Percentiles rank a stretch among this genome's conserved stretches.
phyloP scores from a whole-genome alignment of 345 rosid genomes.

The Linum usitatissimum region DNA sequence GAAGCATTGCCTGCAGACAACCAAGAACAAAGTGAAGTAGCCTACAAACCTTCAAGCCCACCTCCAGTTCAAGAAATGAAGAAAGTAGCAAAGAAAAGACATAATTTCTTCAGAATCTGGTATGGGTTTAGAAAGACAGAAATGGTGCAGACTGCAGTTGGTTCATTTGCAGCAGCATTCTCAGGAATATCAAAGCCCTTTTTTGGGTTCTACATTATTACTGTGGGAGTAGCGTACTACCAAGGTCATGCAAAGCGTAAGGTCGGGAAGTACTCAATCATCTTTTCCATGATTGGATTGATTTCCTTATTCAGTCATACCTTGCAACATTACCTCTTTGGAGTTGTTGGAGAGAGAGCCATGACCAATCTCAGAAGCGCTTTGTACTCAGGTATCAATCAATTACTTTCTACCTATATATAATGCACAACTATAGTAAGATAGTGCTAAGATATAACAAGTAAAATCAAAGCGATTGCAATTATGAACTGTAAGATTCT shows the following conservation, averaged over 20 bases:
- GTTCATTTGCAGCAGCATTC: constrained; percentile 49
- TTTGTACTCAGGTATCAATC: constrained; percentile 38
- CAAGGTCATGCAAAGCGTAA: constrained; percentile 20
- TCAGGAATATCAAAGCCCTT: constrained; percentile 61
- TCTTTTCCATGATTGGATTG: constrained; percentile 36
- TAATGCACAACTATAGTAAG: neutral
- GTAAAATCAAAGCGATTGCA: no score
- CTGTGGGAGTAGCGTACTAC: constrained; percentile 47
- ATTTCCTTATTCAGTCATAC: constrained; percentile 43
- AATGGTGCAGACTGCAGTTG: constrained; percentile 25
- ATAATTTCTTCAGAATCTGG: constrained; percentile 50
- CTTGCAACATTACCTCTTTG: constrained; percentile 58
- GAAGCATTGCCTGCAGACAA: constrained; percentile 3
- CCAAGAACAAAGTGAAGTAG: constrained; percentile 2
- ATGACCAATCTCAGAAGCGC: constrained; percentile 47
- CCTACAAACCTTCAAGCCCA: constrained; percentile 5
- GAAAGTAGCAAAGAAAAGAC: constrained; percentile 7
- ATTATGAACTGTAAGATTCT: no score
- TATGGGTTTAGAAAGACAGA: constrained; percentile 33
- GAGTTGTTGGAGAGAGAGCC: constrained; percentile 56
- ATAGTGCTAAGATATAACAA: neutral
- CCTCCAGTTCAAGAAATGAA: constrained; percentile 15
- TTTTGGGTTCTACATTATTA: constrained; percentile 50
- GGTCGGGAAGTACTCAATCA: constrained; percentile 38
- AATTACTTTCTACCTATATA: neutral